Percentiles rank a stretch among this genome's conserved stretches.
Evolutionary conservation across 352 stramenopile species (phyloP).

Genomic region (Globisporangium camurandrum): DNA sequence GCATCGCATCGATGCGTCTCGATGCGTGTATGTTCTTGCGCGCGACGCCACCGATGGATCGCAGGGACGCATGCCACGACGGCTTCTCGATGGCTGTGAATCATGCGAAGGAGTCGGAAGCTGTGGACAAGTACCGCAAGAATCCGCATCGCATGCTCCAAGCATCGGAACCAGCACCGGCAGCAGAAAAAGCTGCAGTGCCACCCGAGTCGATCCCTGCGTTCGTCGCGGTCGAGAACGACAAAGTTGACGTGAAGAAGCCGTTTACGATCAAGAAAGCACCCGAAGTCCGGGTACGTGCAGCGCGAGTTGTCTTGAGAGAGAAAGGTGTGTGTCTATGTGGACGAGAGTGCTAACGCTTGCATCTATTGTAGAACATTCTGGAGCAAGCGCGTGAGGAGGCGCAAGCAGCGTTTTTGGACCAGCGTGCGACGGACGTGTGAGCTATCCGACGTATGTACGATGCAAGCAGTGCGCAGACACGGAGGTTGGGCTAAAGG

Average conservation of each 20-base stretch:
- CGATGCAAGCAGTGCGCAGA: too few relatives aligned
- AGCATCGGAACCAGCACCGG: too few relatives aligned
- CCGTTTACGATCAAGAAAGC: slow-evolving; percentile 34
- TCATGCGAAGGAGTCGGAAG: slow-evolving; percentile 16
- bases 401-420: slow-evolving; percentile 21
- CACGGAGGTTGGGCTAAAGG: too few relatives aligned
- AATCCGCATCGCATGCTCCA: neutral
- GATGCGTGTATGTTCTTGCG: slow-evolving; percentile 34
- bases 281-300: slow-evolving; percentile 11
- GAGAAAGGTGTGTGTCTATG: slow-evolving; percentile 2
- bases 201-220: neutral
- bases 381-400: slow-evolving; percentile 35
- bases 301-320: neutral
- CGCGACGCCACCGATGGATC: slow-evolving; percentile 26
- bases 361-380: slow-evolving; percentile 20
- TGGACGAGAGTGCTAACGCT: neutral
- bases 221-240: neutral
- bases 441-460: too few relatives aligned
- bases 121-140: neutral
- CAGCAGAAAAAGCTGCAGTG: too few relatives aligned
- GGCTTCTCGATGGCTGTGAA: slow-evolving; percentile 32
- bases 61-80: slow-evolving; percentile 29
- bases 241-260: slow-evolving; percentile 13
- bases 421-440: slow-evolving; percentile 18
- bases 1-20: slow-evolving; percentile 29